phyloP scores from a whole-genome alignment of 208 protist species.

The Leishmania mexicana region DNA sequence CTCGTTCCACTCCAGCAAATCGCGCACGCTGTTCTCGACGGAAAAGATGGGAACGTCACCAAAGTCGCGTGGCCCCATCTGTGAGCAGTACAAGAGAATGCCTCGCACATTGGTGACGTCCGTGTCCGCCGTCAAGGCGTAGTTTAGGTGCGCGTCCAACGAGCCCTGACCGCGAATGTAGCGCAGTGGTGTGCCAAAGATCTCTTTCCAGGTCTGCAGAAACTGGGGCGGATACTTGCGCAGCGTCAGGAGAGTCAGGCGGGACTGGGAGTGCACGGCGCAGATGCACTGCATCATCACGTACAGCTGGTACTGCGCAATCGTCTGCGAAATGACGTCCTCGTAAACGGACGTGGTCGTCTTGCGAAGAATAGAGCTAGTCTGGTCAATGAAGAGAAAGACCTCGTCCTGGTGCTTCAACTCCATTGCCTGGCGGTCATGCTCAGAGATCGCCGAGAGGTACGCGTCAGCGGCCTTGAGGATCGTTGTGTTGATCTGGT shows the following conservation, averaged over 20 bases:
- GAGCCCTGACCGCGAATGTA: constrained; percentile 86
- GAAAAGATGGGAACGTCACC: constrained; percentile 86
- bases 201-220: constrained; percentile 60
- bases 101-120: constrained; percentile 61
- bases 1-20: constrained; percentile 66
- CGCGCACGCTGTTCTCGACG: constrained; percentile 79
- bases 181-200: constrained; percentile 65
- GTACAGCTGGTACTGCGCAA: constrained; percentile 77
- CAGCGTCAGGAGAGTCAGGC: constrained; percentile 73
- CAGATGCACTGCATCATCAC: constrained; percentile 89
- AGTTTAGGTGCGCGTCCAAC: constrained; percentile 82
- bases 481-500: constrained; percentile 54
- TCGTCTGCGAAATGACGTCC: constrained; percentile 80
- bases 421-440: constrained; percentile 11
- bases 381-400: constrained; percentile 90
- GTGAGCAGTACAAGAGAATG: constrained; percentile 88
- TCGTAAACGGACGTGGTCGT: constrained; percentile 75
- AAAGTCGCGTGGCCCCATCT: constrained; percentile 85
- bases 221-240: constrained; percentile 62
- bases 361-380: constrained; percentile 75
- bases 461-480: constrained; percentile 44
- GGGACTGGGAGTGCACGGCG: constrained; percentile 65
- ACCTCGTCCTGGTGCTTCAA: constrained; percentile 44
- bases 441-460: constrained; percentile 18
- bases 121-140: constrained; percentile 57